Conservation (phyloP, 2,329 filamentous ascomycete genomes). For the Colletotrichum scovillei region DNA sequence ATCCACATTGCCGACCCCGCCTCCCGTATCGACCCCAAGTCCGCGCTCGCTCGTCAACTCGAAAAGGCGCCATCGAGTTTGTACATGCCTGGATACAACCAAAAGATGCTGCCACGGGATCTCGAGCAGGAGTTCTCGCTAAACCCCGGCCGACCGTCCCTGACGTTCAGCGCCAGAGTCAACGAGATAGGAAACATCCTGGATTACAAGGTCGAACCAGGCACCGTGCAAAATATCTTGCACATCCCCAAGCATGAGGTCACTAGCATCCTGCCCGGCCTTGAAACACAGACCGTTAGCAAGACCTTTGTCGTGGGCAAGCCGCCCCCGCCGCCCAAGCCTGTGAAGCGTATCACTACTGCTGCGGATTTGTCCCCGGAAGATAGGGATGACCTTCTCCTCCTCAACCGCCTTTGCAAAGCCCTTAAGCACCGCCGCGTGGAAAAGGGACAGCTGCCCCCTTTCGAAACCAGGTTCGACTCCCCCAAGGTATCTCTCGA, state of each 20-base stretch:
- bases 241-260: slow-evolving; percentile 57
- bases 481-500: slow-evolving; percentile 56
- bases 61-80: slow-evolving; percentile 69
- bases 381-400: slow-evolving; percentile 58
- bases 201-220: slow-evolving; percentile 65
- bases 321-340: slow-evolving; percentile 37
- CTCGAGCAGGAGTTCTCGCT: slow-evolving; percentile 64
- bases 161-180: slow-evolving; percentile 73
- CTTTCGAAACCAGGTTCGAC: slow-evolving; percentile 1
- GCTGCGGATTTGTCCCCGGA: slow-evolving; percentile 53
- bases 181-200: slow-evolving; percentile 64
- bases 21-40: slow-evolving; percentile 72
- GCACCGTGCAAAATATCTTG: slow-evolving; percentile 64
- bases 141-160: slow-evolving; percentile 58
- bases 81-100: slow-evolving; percentile 68
- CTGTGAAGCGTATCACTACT: slow-evolving; percentile 56
- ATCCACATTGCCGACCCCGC: slow-evolving; percentile 84
- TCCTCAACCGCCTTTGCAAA: slow-evolving; percentile 59
- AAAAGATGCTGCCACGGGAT: slow-evolving; percentile 66
- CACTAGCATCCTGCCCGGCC: slow-evolving; percentile 27
- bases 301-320: slow-evolving; percentile 48
- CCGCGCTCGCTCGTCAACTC: slow-evolving; percentile 69
- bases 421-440: slow-evolving; percentile 50
- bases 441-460: slow-evolving; percentile 35
- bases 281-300: background rate